A percentile compares a stretch with the other conserved stretches of the same genome.
Evolutionary conservation across 345 rosid species (phyloP).

Genomic region (Sisymbrium altissimum): DNA sequence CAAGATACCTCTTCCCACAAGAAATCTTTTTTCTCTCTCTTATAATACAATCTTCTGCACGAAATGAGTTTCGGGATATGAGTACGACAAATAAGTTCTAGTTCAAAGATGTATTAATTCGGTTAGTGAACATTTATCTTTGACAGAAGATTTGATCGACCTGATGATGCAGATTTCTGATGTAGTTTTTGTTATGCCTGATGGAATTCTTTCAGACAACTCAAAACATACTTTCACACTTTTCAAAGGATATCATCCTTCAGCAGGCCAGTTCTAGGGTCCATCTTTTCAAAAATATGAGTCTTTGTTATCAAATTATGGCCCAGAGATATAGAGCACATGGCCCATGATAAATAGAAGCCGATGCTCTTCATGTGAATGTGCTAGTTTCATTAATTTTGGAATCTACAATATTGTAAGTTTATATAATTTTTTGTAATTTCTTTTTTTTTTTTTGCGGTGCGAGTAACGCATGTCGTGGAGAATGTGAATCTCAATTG

Average conservation of each 20-base stretch:
- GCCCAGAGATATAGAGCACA: neutral
- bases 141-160: neutral
- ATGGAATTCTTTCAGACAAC: neutral
- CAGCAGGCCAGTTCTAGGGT: neutral
- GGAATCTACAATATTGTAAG: too few species aligned
- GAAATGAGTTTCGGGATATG: neutral
- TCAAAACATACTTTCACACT: too few species aligned
- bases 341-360: neutral
- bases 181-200: too few species aligned
- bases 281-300: neutral
- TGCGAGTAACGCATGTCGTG: too few species aligned
- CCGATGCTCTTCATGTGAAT: too few species aligned
- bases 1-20: neutral
- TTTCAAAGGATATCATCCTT: neutral
- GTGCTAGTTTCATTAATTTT: too few species aligned
- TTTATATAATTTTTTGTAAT: neutral
- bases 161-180: neutral
- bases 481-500: too few species aligned
- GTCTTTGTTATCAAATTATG: neutral
- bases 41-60: neutral
- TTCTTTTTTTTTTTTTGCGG: neutral
- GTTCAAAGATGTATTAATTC: neutral
- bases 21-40: neutral
- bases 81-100: neutral
- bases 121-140: too few species aligned